These are phyloP conservation scores for Camellia japonica DNA, from an alignment of 148 eudicot species.

Conservation along the genomic window DNA sequence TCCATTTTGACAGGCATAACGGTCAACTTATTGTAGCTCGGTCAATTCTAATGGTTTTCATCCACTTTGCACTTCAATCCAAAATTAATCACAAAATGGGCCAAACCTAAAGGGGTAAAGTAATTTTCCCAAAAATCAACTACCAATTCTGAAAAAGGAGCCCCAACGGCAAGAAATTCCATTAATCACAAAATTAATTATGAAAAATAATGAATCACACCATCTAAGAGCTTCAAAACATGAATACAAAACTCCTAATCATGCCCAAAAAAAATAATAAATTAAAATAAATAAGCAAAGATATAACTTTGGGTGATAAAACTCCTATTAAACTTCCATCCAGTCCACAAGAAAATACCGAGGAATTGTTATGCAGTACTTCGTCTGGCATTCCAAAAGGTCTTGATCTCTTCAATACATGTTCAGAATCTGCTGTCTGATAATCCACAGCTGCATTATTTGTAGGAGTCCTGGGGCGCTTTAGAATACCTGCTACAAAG, in stretches of 20 bases:
- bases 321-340: background rate
- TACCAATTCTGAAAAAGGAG: background rate
- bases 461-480: conserved; percentile 75
- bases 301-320: background rate
- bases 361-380: conserved; percentile 39
- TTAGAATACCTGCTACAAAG: conserved; percentile 44
- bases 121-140: too few relatives aligned
- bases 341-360: conserved; percentile 5
- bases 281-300: background rate
- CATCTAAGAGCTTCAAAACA: background rate
- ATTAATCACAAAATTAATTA: background rate
- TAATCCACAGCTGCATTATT: conserved; percentile 63
- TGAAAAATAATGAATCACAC: background rate
- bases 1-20: too few relatives aligned
- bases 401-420: conserved; percentile 67
- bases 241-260: background rate
- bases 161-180: background rate
- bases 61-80: too few relatives aligned
- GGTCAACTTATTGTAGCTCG: too few relatives aligned
- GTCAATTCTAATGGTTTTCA: too few relatives aligned
- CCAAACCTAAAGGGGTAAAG: too few relatives aligned
- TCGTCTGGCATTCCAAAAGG: conserved; percentile 71
- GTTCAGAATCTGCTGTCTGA: conserved; percentile 86
- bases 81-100: too few relatives aligned
- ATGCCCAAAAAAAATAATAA: background rate